These are phyloP conservation scores for Xylaria sp. DNA, from an alignment of 2,329 filamentous ascomycete genomes.

Conservation along the genomic window DNA sequence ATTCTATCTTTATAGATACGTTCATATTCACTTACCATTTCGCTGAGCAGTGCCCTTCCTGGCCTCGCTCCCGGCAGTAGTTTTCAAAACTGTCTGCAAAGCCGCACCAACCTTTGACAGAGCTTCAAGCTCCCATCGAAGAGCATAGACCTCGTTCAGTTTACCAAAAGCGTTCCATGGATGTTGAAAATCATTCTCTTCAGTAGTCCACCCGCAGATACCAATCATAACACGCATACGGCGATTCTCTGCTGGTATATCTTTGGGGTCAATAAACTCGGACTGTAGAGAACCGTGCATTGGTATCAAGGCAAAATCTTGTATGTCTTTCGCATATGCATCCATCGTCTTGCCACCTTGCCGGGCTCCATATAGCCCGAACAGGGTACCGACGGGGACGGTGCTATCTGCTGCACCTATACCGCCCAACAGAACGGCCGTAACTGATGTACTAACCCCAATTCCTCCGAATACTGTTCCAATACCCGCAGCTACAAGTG, in stretches of 20 bases:
- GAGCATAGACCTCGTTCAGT: conserved; percentile 80
- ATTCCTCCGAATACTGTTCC: conserved; percentile 82
- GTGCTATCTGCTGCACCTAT: conserved; percentile 84
- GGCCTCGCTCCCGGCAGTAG: conserved; percentile 81
- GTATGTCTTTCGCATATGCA: conserved; percentile 84
- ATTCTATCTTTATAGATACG: conserved; percentile 9
- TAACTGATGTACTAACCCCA: conserved; percentile 77
- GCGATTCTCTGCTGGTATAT: conserved; percentile 67
- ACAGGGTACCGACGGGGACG: conserved; percentile 83
- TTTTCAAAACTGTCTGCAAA: conserved; percentile 80
- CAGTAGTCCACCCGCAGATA: conserved; percentile 82
- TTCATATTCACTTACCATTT: conserved; percentile 56
- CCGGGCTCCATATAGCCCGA: conserved; percentile 88
- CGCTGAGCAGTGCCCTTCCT: conserved; percentile 60
- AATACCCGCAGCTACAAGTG: conserved; percentile 81
- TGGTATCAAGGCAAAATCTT: conserved; percentile 88
- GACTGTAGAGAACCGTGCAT: conserved; percentile 64
- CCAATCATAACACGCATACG: conserved; percentile 85
- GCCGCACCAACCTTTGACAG: conserved; percentile 81
- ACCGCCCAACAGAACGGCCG: conserved; percentile 81
- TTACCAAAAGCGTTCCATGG: conserved; percentile 83
- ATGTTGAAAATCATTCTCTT: conserved; percentile 75
- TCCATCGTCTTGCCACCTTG: conserved; percentile 91
- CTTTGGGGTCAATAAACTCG: conserved; percentile 61
- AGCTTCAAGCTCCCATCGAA: conserved; percentile 85